Base-by-base conservation (phyloP, 768 basidiomycete species). In the Hemileccinum rubropunctum region DNA sequence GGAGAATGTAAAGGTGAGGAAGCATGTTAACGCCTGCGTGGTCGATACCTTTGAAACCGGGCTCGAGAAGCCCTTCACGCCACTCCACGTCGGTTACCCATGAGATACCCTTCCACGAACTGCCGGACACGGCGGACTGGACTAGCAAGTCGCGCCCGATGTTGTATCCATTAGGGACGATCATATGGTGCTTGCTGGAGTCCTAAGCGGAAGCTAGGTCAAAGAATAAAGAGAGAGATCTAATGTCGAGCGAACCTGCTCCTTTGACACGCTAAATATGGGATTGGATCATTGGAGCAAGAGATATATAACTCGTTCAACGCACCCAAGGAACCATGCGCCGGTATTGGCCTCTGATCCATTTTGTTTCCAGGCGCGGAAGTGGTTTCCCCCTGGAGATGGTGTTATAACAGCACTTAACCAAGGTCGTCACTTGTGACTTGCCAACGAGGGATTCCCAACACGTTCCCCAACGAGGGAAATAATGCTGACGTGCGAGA, bases 311-410 rank as follows among this genome's bases (percentile, higher is more conserved):
- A 18, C 6, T 37, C 3, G 13, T 37, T 54, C 8, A 34, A 73
- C 81, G 36, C 62, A 86, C 88, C 81, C 90, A 10, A 94, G 72
- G 60, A 93, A 93, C 91, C 91, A 93, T 8, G 91, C 91, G 1
- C 85, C 81, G 42, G 80, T 86, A 58, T 84, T 72, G 0, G 79
- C 88, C 15, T 72, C 60, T 0, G 86, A 83, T 3, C 89, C 91
- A 57, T 91, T 90, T 74, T 94, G 91, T 61, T 82, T 83, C 91
- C 91, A 94, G 8, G 89, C 89, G 42, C 91, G 79, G 60, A 89
- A 94, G 62, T 94, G 92, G 50, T 93, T 84, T 2, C 91, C 91
- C n/a, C 90, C 90, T 77, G 60, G 21, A 44, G 26, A 18, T 27
- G 38, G 45, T 40, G 41, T 53, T 40, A 49, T 23, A 30, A 53